Evolutionary conservation across 83 land plant species (phyloP).

Genomic region (Picea mariana): DNA sequence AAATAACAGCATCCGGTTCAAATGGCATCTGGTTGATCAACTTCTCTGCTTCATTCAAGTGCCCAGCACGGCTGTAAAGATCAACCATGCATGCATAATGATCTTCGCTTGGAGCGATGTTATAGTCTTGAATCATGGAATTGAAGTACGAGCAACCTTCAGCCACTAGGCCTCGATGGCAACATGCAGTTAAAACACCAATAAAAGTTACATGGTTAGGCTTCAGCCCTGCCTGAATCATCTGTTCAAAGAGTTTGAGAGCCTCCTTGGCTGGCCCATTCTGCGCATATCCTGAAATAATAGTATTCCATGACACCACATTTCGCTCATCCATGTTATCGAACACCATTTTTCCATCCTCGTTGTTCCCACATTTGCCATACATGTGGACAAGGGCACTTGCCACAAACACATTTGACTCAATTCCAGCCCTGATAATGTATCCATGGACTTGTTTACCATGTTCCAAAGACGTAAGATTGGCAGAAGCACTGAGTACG

Average conservation of each 20-base stretch:
- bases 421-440: neutral
- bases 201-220: conserved; percentile 61
- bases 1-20: conserved; percentile 48
- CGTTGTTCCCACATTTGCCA: neutral
- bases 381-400: neutral
- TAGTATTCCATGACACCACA: conserved; percentile 61
- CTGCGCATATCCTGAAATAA: conserved; percentile 69
- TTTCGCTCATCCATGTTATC: conserved; percentile 17
- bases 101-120: conserved; percentile 43
- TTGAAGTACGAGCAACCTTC: conserved; percentile 53
- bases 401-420: neutral
- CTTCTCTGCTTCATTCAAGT: conserved; percentile 48
- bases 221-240: conserved; percentile 26
- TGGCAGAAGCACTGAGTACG: no score
- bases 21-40: conserved; percentile 56
- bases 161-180: conserved; percentile 58
- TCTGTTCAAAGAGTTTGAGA: conserved; percentile 46
- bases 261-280: conserved; percentile 54
- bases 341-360: conserved; percentile 27
- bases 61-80: conserved; percentile 58
- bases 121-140: conserved; percentile 35
- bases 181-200: conserved; percentile 66
- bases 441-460: no score
- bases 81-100: conserved; percentile 79
- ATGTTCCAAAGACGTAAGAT: no score